phyloP scores from a whole-genome alignment of 176 grass and related monocot genomes.

The Aegilops speltoides region DNA sequence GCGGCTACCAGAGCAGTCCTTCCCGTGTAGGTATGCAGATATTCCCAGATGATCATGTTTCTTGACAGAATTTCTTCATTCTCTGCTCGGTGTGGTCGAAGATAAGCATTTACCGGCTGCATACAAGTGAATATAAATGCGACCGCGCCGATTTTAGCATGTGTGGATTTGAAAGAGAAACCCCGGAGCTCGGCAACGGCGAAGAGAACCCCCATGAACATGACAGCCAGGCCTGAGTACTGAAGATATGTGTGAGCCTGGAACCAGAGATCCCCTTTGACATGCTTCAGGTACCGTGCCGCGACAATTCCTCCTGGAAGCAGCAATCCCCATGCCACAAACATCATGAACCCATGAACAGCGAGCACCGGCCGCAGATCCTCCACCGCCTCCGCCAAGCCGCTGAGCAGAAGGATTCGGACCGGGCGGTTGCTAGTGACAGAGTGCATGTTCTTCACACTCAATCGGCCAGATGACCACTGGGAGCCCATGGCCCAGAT shows the following conservation, averaged over 20 bases:
- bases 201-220: conserved; percentile 76
- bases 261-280: conserved; percentile 72
- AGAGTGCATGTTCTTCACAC: conserved; percentile 75
- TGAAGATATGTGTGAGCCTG: conserved; percentile 79
- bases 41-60: conserved; percentile 63
- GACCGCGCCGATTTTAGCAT: conserved; percentile 66
- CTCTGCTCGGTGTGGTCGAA: conserved; percentile 48
- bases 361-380: conserved; percentile 74
- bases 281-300: conserved; percentile 76
- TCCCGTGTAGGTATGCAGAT: conserved; percentile 61
- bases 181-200: conserved; percentile 78
- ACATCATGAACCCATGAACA: conserved; percentile 97
- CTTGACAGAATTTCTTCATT: conserved; percentile 34
- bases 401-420: conserved; percentile 53
- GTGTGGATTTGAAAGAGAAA: conserved; percentile 58
- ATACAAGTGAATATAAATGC: conserved; percentile 45
- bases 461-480: conserved; percentile 58
- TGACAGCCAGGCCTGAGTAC: conserved; percentile 65
- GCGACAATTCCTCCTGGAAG: conserved; percentile 70
- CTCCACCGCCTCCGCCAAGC: conserved; percentile 71
- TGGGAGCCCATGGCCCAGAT: conserved; percentile 84
- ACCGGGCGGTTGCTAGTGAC: conserved; percentile 73
- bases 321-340: conserved; percentile 79
- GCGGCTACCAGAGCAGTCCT: conserved; percentile 56
- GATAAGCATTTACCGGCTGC: conserved; percentile 79